phyloP scores from a whole-genome alignment of 352 stramenopile genomes.

The Thraustochytrium sp. region DNA sequence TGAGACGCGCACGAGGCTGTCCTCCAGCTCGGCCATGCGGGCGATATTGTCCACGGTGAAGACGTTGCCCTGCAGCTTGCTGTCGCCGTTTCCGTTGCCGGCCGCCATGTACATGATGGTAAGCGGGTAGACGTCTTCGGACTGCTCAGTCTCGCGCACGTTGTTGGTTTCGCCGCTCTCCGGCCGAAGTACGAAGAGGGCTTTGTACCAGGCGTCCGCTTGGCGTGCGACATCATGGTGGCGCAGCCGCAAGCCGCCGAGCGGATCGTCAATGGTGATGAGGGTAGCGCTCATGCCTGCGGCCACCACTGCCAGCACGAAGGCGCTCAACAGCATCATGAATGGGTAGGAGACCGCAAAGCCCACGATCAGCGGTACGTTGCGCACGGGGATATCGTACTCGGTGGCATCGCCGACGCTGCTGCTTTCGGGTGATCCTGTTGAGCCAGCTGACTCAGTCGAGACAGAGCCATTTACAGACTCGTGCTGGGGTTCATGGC shows the following conservation, averaged over 20 bases:
- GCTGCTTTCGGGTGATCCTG: too few relatives aligned
- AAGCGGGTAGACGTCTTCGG: background rate
- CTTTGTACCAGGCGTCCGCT: background rate
- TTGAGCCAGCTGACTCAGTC: too few relatives aligned
- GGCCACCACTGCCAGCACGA: background rate
- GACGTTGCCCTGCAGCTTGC: background rate
- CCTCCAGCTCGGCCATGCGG: background rate
- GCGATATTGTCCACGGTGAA: background rate
- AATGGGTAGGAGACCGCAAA: too few relatives aligned
- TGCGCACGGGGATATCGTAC: too few relatives aligned
- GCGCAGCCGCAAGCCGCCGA: background rate
- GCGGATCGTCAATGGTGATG: too few relatives aligned
- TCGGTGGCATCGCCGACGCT: too few relatives aligned
- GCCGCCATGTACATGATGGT: background rate
- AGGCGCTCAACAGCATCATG: too few relatives aligned
- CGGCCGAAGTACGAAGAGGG: background rate
- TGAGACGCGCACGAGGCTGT: background rate
- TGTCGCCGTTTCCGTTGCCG: background rate
- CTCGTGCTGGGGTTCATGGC: too few relatives aligned
- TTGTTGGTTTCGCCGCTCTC: background rate
- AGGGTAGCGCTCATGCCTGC: too few relatives aligned
- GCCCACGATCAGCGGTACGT: too few relatives aligned
- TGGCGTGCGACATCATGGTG: background rate
- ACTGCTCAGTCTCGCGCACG: background rate
- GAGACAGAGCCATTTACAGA: too few relatives aligned